A percentile compares a stretch with the other conserved stretches of the same genome.
phyloP scores from a whole-genome alignment of 176 grass and related monocot species.

The Lolium perenne region DNA sequence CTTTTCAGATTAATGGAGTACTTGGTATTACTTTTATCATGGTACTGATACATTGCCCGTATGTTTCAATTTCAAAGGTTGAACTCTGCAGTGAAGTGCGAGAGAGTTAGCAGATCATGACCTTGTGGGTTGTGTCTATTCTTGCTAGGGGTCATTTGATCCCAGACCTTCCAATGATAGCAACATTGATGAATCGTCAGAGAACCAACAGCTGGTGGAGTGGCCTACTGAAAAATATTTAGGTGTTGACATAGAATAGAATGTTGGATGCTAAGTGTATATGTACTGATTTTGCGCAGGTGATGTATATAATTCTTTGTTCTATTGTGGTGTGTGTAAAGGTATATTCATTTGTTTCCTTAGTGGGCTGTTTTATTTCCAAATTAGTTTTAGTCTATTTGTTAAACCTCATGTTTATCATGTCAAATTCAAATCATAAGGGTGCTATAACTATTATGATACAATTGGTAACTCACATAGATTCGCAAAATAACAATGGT shows the following conservation, averaged over 20 bases:
- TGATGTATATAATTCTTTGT: constrained; percentile 49
- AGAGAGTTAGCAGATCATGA: constrained; percentile 53
- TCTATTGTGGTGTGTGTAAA: constrained; percentile 33
- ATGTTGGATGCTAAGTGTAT: background rate
- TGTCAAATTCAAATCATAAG: too few relatives aligned
- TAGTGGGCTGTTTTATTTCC: background rate
- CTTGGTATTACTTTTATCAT: background rate
- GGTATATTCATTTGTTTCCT: constrained; percentile 28
- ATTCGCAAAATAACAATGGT: too few relatives aligned
- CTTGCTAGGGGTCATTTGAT: constrained; percentile 35
- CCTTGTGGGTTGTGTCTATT: constrained; percentile 55
- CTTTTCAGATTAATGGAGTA: background rate
- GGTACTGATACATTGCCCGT: background rate
- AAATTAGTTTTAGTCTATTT: too few relatives aligned
- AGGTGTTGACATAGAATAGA: constrained; percentile 11
- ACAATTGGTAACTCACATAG: too few relatives aligned
- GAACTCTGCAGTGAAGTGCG: constrained; percentile 4
- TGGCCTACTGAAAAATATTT: constrained; percentile 51
- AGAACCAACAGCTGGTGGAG: constrained; percentile 45
- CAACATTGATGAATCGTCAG: background rate
- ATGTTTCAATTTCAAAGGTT: constrained; percentile 26
- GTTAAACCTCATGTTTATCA: too few relatives aligned
- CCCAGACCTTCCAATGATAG: constrained; percentile 17
- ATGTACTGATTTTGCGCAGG: constrained; percentile 21
- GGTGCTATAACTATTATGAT: too few relatives aligned